Percentiles rank a stretch among this genome's conserved stretches.
These are phyloP conservation scores for Senna tora DNA, from an alignment of 306 rosid species.

Conservation along the genomic window DNA sequence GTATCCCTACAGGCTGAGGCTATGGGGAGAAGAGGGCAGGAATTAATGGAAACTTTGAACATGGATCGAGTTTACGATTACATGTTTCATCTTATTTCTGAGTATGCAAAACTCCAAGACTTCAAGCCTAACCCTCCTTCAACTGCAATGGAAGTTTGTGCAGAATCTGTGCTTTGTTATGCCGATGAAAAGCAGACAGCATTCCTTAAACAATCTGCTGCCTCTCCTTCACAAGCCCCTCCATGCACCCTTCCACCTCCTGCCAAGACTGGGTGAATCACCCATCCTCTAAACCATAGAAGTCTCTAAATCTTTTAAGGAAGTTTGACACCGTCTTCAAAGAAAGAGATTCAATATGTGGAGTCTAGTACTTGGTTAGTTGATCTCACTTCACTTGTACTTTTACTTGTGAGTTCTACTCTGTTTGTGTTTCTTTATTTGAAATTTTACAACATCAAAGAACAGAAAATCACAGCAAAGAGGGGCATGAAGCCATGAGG, in stretches of 20 bases:
- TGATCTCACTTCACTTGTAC: neutral
- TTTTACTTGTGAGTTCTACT: neutral
- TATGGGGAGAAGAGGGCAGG: slow-evolving; percentile 75
- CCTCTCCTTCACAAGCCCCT: slow-evolving; percentile 50
- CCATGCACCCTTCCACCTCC: slow-evolving; percentile 67
- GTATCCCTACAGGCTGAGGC: slow-evolving; percentile 61
- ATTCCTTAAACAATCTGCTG: slow-evolving; percentile 51
- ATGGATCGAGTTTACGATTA: slow-evolving; percentile 83
- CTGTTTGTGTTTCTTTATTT: neutral
- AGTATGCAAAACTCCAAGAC: slow-evolving; percentile 78
- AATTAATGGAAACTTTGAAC: slow-evolving; percentile 72
- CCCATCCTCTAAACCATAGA: slow-evolving; percentile 34
- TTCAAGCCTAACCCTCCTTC: slow-evolving; percentile 69
- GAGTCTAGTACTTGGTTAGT: neutral
- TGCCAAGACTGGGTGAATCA: slow-evolving; percentile 37
- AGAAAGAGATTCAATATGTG: too few relatives aligned
- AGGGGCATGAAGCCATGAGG: neutral
- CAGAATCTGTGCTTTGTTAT: slow-evolving; percentile 75
- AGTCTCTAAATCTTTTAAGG: neutral
- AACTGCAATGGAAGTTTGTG: slow-evolving; percentile 67
- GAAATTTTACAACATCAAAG: slow-evolving; percentile 26
- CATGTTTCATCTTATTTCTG: slow-evolving; percentile 88
- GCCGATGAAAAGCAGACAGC: slow-evolving; percentile 66
- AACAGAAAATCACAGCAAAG: slow-evolving; percentile 29
- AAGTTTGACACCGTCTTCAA: neutral